Base-by-base conservation (phyloP, 1,139 yeast species). In the Geotrichum aggregatum region DNA sequence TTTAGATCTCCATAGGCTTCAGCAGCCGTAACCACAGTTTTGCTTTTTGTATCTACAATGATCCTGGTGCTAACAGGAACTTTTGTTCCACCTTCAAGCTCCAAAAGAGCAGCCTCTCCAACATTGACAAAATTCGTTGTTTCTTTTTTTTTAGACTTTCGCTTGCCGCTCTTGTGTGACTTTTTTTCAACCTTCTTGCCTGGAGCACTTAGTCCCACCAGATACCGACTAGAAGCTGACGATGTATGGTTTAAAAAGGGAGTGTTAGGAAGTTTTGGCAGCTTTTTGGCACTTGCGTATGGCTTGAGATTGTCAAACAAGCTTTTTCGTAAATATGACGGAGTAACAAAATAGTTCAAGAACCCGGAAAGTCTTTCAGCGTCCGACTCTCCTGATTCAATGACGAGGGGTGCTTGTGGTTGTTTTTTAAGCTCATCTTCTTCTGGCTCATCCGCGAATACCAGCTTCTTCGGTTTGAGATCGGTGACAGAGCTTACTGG, bases 341-440 rank as follows among this genome's bases (percentile, higher is more conserved):
- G 97, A 0, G 97, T 89, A 14, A 89, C 80, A 62, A 87, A 87
- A 63, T 74, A 89, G 65, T 88, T 96, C 51, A 89, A 71, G 49
- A 89, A 72, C 1, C 84, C 75, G 0, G 95, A 94, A 44, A 87
- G 74, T 51, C 63, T 57, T 51, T 56, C 42, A 4, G 28, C 30
- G 16, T 39, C 42, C 13, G 21, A 18, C 3, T 21, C 18, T 22
- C 7, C 22, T 21, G 30, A 3, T 39, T 21, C 28, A 4, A 14
- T 18, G n/a, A 13, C 14, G 6, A 18, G 13, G 2, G 28, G 28
- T 2, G n/a, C 30, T 6, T 35, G 5, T 24, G 28, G 28, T 8
- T 5, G 28, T 24, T 24, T 24, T 24, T 5, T 24, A 5, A 8
- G 28, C 28, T 35, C 4, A 10, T 3, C 19, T n/a, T 39, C 42